These are phyloP conservation scores for Exserohilum rostratum DNA, from an alignment of 2,329 filamentous ascomycete genomes.

Conservation along the genomic window DNA sequence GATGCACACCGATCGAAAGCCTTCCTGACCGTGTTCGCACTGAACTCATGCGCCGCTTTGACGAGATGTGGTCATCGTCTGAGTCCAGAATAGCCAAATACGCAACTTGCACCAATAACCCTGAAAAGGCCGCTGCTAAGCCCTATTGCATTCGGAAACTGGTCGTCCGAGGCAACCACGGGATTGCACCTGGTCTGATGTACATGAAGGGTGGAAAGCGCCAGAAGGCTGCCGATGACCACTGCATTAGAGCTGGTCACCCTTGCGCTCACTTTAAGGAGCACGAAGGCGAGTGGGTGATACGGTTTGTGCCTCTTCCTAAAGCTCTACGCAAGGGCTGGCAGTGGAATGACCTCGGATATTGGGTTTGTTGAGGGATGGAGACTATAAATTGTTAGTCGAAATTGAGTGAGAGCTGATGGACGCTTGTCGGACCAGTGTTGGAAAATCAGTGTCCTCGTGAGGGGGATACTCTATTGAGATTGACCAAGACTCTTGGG, in stretches of 20 bases:
- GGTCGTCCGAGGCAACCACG: not conserved
- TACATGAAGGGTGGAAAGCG: no score
- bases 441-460: no score
- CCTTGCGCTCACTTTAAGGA: not conserved
- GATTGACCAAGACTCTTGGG: no score
- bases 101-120: not conserved
- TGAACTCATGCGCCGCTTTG: not conserved
- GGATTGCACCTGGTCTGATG: no score
- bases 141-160: not conserved
- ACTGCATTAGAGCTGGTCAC: not conserved
- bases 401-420: not conserved
- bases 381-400: not conserved
- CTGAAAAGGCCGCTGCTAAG: no score
- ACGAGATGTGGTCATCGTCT: not conserved
- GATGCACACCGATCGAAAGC: no score
- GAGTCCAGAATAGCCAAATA: not conserved
- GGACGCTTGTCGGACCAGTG: no score
- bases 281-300: not conserved
- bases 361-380: not conserved
- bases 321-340: not conserved
- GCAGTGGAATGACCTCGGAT: not conserved
- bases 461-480: no score
- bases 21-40: not conserved
- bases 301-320: not conserved
- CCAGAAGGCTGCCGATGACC: not conserved